Conservation (phyloP, 192 early-diverging fungal genomes). For the Umbelopsis isabellina region DNA sequence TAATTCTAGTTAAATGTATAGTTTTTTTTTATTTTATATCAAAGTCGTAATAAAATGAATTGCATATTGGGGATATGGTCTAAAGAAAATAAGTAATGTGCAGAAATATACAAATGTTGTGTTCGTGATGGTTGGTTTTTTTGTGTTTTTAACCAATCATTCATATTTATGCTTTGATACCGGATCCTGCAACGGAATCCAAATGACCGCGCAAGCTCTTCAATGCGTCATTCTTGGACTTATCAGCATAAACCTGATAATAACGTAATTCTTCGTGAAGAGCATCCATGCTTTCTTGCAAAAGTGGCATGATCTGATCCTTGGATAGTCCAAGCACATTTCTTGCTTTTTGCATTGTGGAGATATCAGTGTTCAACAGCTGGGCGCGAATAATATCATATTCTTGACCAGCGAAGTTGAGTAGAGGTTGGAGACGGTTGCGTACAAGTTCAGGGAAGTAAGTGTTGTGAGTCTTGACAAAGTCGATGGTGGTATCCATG, state of each 20-base stretch:
- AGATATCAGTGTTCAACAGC: slow-evolving; percentile 43
- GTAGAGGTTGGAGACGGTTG: slow-evolving; percentile 44
- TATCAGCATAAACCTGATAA: slow-evolving; percentile 30
- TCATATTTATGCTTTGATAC: background rate
- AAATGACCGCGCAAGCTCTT: slow-evolving; percentile 1
- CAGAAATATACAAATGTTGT: slow-evolving; percentile 2
- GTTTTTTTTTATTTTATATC: too few relatives aligned
- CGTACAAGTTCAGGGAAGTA: slow-evolving; percentile 50
- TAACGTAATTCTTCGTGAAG: slow-evolving; percentile 43
- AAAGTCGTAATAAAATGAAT: background rate
- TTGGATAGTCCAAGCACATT: slow-evolving; percentile 54
- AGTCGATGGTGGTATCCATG: slow-evolving; percentile 44
- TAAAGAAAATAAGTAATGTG: background rate
- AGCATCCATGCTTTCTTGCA: slow-evolving; percentile 46
- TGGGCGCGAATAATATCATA: slow-evolving; percentile 54
- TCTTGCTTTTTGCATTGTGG: slow-evolving; percentile 56
- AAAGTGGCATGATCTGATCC: slow-evolving; percentile 51
- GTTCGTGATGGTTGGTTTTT: background rate
- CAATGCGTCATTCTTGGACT: slow-evolving; percentile 23
- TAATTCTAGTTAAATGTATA: too few relatives aligned
- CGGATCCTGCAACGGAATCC: background rate
- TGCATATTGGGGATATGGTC: background rate
- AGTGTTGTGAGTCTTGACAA: slow-evolving; percentile 47
- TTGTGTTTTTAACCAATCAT: background rate
- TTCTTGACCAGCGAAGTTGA: slow-evolving; percentile 49